Conservation (phyloP, 257 asterid species). For the Petunia axillaris region DNA sequence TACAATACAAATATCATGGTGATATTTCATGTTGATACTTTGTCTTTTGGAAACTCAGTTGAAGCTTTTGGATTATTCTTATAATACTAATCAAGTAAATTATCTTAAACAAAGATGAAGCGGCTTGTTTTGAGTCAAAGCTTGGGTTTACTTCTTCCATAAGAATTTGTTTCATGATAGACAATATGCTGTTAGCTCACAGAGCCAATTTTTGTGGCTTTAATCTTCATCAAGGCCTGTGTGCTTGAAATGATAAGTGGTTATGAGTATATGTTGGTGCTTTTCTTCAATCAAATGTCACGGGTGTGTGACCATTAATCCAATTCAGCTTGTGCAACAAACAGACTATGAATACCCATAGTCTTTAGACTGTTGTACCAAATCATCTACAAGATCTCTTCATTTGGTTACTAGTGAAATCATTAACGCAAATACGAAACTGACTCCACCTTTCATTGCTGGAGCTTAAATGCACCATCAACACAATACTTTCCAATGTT, state of each 20-base stretch:
- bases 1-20: not conserved
- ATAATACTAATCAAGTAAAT: too few relatives aligned
- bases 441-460: not conserved
- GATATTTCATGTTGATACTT: not conserved
- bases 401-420: not conserved
- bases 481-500: too few relatives aligned
- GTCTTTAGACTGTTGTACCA: not conserved
- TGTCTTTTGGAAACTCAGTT: not conserved
- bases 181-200: not conserved
- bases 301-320: not conserved
- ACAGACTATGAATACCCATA: not conserved
- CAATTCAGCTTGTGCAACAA: not conserved
- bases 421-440: not conserved
- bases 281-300: not conserved
- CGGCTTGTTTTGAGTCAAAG: not conserved
- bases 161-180: too few relatives aligned
- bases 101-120: not conserved
- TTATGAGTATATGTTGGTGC: not conserved
- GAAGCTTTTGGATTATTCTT: too few relatives aligned
- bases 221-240: not conserved
- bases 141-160: not conserved
- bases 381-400: not conserved
- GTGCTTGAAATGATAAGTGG: not conserved
- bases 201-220: not conserved
- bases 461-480: too few relatives aligned